Conservation (phyloP, 345 rosid species). For the Sonneratia alba region DNA sequence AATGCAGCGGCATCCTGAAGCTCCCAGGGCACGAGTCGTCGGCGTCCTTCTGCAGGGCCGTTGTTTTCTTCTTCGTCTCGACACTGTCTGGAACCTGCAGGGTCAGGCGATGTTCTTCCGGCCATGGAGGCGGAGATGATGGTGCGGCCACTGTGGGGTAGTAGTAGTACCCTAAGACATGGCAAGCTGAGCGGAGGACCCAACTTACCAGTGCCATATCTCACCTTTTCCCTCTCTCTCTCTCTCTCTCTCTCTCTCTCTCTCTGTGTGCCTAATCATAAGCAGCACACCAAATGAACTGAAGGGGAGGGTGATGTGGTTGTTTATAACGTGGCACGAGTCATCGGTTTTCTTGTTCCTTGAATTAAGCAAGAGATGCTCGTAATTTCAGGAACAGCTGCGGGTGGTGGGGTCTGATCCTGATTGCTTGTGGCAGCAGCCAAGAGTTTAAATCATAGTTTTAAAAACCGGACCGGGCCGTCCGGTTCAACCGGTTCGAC, state of each 20-base stretch:
- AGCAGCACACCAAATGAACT: neutral
- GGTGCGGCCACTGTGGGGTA: constrained; percentile 3
- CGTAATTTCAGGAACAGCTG: neutral
- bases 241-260: too few relatives aligned
- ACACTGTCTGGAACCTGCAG: constrained; percentile 1
- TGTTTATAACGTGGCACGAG: neutral
- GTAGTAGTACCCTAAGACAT: constrained; percentile 19
- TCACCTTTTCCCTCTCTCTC: neutral
- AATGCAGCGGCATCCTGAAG: constrained; percentile 63
- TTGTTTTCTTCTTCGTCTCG: constrained; percentile 10
- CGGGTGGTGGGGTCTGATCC: neutral
- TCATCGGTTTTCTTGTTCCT: neutral
- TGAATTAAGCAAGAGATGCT: neutral
- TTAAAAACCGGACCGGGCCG: too few relatives aligned
- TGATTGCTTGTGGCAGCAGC: neutral
- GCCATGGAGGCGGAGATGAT: constrained; percentile 6
- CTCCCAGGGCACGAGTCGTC: constrained; percentile 15
- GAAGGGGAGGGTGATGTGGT: neutral
- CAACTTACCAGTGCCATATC: constrained; percentile 19
- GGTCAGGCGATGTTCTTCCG: constrained; percentile 5
- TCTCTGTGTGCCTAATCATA: too few relatives aligned
- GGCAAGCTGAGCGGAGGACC: constrained; percentile 38
- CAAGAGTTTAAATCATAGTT: neutral
- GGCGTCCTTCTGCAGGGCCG: neutral
- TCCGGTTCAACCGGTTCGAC: too few relatives aligned